Base-by-base conservation (phyloP, 352 stramenopile genomes). In the Thalassiosira oceanica region DNA sequence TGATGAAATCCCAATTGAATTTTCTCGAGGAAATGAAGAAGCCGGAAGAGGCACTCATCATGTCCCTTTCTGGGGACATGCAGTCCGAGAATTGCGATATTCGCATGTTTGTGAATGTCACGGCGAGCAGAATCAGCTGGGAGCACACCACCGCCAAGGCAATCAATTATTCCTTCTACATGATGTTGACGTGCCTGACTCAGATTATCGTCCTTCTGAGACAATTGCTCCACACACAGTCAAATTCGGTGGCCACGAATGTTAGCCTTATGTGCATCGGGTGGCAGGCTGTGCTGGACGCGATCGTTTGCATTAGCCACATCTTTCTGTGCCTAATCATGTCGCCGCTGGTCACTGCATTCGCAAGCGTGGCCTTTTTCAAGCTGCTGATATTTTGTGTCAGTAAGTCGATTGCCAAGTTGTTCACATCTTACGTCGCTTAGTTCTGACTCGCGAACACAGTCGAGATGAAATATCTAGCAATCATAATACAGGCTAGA, bases 331-430 rank as follows among this genome's bases (percentile, higher is more conserved):
- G 94, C 50, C 92, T 98, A 31, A 86, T 97, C 2, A 87, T 94
- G 65, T 81, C 97, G 77, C 94, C 94, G n/a, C 87, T 98, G 8
- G 98, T 98, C 69, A 94, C 93, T 2, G 90, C 95, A 2, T 98
- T 98, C 78, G 94, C 93, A 0, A 96, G 89, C 21, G 93, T 98
- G 24, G 94, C 95, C 2, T 98, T 99, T 54, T 97, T 98, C 50
- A 98, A 98, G 84, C 85, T 98, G 3, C 92, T 99, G 43, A 97
- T 98, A 49, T 98, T 98, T 69, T 98, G 94, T 31, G 93, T 98
- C 31, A 98, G n/a, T n/a, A n/a, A n/a, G n/a, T n/a, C n/a, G n/a
- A n/a, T n/a, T n/a, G n/a, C n/a, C n/a, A n/a, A n/a, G n/a, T n/a
- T n/a, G n/a, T n/a, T n/a, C n/a, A n/a, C n/a, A n/a, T n/a, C n/a